phyloP scores from a whole-genome alignment of 2,329 filamentous ascomycete species.

The Botryotinia globosa region DNA sequence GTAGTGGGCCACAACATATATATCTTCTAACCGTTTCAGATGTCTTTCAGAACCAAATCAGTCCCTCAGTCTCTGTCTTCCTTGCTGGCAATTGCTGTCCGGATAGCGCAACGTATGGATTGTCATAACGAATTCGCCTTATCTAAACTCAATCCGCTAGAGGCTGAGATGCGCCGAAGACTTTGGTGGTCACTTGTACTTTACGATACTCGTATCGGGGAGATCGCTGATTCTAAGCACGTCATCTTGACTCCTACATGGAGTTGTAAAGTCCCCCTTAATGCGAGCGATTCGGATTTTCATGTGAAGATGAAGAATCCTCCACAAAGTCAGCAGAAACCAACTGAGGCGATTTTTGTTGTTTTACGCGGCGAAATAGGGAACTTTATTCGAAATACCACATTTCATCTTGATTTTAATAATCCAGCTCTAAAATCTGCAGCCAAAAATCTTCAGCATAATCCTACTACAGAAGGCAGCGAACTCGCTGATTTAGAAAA shows the following conservation, averaged over 20 bases:
- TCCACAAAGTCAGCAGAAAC: slow-evolving; percentile 48
- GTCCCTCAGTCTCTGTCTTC: slow-evolving; percentile 61
- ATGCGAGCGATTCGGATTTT: slow-evolving; percentile 61
- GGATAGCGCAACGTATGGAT: slow-evolving; percentile 66
- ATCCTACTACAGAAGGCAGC: slow-evolving; percentile 17
- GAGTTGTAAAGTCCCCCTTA: slow-evolving; percentile 58
- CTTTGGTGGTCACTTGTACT: slow-evolving; percentile 71
- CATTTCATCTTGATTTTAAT: slow-evolving; percentile 31
- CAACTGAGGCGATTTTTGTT: slow-evolving; percentile 60
- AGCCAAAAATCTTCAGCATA: slow-evolving; percentile 23
- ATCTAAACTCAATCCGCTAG: slow-evolving; percentile 49
- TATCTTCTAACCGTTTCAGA: slow-evolving; percentile 27
- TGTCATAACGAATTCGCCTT: slow-evolving; percentile 62
- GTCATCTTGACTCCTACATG: slow-evolving; percentile 43
- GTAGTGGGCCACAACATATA: slow-evolving; percentile 1
- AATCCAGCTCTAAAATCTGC: slow-evolving; percentile 28
- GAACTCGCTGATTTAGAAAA: slow-evolving; percentile 40
- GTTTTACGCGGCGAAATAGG: slow-evolving; percentile 56
- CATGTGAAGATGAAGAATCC: slow-evolving; percentile 55
- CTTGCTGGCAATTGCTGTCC: slow-evolving; percentile 62
- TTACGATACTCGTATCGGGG: slow-evolving; percentile 66
- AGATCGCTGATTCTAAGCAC: slow-evolving; percentile 55
- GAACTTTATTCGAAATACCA: slow-evolving; percentile 40
- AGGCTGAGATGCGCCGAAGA: slow-evolving; percentile 67
- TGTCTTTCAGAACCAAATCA: slow-evolving; percentile 39